Base-by-base conservation (phyloP, 306 rosid genomes). In the Citrullus mucosospermus region DNA sequence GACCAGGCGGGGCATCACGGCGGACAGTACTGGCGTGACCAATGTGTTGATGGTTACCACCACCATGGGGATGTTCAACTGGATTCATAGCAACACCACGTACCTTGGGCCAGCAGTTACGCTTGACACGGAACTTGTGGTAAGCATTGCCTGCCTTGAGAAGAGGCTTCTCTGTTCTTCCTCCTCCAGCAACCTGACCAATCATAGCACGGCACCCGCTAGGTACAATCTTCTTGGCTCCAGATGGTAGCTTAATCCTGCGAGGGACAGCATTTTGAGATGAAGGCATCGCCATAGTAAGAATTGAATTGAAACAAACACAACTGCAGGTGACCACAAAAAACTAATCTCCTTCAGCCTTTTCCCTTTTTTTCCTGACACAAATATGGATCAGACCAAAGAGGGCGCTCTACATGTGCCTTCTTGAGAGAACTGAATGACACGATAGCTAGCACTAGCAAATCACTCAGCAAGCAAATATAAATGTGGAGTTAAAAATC, bases 71-170 rank as follows among this genome's bases (percentile, higher is more conserved):
- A 78, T 78, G 81, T 25, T 78, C 81, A 12, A 78, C 81, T 18
- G 81, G 81, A 48, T 78, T 78, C 81, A 78, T 78, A 9, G 81
- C 81, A 22, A 78, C 81, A 78, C 81, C 81, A 17, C 81, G 63
- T 20, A 78, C 81, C 76, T 66, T 66, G 5, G 81, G 81, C 81
- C 81, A 78, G 54, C 81, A 66, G 76, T 78, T 78, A 1, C 81
- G 68, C 76, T 78, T 78, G 8, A 65, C 76, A 0, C 76, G 55
- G 76, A 66, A 78, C 56, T 78, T 78, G 66, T 78, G 76, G 76
- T 78, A 78, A 17, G 81, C 81, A 67, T 78, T 78, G 18, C 81
- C 81, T 17, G 81, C 81, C 76, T 78, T 78, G 6, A 78, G 81
- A 28, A 78, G 75, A 43, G 81, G 81, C 76, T 78, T 78, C 63